Evolutionary conservation across 1,139 yeast genomes (phyloP).

Genomic region (Saccharomycopsis hybrid): DNA sequence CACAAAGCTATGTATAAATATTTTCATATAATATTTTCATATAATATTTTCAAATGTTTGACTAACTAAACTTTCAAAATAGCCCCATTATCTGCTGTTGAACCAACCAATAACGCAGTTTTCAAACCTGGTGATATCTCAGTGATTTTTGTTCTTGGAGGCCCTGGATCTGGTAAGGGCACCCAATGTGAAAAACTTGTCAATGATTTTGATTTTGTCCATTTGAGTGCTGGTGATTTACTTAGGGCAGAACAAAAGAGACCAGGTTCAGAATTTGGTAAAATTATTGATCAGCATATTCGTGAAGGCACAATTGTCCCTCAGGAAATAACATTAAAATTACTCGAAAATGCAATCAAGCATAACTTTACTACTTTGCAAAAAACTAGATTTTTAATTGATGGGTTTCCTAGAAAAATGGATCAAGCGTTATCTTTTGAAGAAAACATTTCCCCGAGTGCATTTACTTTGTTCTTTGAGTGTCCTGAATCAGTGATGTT

Average conservation of each 20-base stretch:
- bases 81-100: conserved; percentile 14
- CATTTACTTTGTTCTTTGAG: conserved; percentile 83
- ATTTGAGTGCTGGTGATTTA: conserved; percentile 91
- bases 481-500: conserved; percentile 92
- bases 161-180: conserved; percentile 90
- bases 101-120: conserved; percentile 27
- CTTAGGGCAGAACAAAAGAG: conserved; percentile 87
- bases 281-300: conserved; percentile 74
- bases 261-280: conserved; percentile 77
- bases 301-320: conserved; percentile 91
- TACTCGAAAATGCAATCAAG: conserved; percentile 72
- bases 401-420: conserved; percentile 98
- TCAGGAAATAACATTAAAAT: conserved; percentile 85
- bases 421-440: conserved; percentile 95
- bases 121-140: conserved; percentile 60
- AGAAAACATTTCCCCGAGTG: conserved; percentile 65
- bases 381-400: conserved; percentile 66
- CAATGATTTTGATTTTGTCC: conserved; percentile 72
- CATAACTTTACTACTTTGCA: conserved; percentile 46
- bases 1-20: too few relatives aligned
- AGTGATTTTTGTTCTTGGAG: conserved; percentile 84
- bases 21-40: too few relatives aligned
- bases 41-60: too few relatives aligned
- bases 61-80: too few relatives aligned
- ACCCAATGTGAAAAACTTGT: conserved; percentile 90